Conservation (phyloP, 2,329 filamentous ascomycete genomes). For the Colletotrichum sp. region DNA sequence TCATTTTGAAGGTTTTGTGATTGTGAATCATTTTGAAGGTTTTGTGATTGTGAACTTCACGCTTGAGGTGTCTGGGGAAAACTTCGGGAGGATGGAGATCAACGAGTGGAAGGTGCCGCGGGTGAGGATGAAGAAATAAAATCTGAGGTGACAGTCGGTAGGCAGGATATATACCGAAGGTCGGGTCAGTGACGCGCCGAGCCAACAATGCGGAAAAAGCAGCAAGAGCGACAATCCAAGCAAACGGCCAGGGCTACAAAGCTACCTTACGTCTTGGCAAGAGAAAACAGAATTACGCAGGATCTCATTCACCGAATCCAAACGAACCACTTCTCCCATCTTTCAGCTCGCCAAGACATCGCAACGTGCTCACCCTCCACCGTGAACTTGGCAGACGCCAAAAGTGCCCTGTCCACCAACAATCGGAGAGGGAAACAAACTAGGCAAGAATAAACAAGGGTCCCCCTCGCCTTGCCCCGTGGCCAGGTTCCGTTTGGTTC, state of each 20-base stretch:
- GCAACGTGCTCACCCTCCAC: not conserved
- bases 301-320: not conserved
- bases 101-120: not conserved
- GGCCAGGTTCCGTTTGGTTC: not conserved
- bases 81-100: not conserved
- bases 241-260: not conserved
- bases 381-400: not conserved
- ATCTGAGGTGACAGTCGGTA: not conserved
- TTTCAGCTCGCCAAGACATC: conserved; percentile 6
- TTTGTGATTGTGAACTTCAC: not conserved
- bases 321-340: not conserved
- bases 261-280: not conserved
- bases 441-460: not conserved
- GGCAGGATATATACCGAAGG: not conserved
- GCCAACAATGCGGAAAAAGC: not conserved
- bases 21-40: conserved; percentile 12
- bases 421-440: not conserved
- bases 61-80: not conserved
- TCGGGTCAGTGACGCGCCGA: not conserved
- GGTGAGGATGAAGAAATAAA: not conserved
- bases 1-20: too few relatives aligned
- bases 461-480: not conserved
- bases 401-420: not conserved
- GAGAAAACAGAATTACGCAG: not conserved
- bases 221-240: not conserved